Conservation (phyloP, 2,329 filamentous ascomycete genomes). For the Diaporthe batatas region DNA sequence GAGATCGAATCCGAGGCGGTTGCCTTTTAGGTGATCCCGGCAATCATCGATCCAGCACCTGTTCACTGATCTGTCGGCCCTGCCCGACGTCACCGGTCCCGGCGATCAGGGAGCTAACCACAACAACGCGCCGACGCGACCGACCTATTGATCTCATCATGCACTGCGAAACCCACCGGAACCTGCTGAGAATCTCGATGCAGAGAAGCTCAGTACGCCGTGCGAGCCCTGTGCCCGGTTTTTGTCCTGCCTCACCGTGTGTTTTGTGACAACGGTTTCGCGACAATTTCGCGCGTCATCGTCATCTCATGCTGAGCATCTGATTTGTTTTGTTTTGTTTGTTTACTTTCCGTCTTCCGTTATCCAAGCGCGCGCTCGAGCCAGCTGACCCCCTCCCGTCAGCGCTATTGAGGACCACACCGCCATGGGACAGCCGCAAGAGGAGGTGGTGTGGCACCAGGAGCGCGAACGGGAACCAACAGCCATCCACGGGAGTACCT, state of each 20-base stretch:
- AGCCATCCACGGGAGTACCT: conserved; percentile 25
- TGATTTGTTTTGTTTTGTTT: conserved; percentile 35
- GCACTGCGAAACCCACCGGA: conserved; percentile 10
- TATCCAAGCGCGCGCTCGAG: conserved; percentile 8
- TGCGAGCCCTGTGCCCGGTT: conserved; percentile 29
- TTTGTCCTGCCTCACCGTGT: conserved; percentile 20
- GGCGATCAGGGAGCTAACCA: conserved; percentile 36
- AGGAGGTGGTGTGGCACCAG: conserved; percentile 4
- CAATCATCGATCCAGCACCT: conserved; percentile 36
- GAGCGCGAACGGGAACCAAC: conserved; percentile 13
- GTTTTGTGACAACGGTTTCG: neutral
- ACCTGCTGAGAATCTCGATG: conserved; percentile 35
- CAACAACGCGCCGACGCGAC: conserved; percentile 40
- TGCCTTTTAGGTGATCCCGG: conserved; percentile 11
- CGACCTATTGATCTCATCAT: conserved; percentile 26
- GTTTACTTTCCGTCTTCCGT: conserved; percentile 39
- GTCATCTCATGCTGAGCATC: conserved; percentile 16
- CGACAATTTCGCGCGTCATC: conserved; percentile 6
- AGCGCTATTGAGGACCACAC: conserved; percentile 32
- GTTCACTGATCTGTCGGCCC: conserved; percentile 38
- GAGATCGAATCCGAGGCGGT: neutral
- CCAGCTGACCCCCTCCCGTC: conserved; percentile 21
- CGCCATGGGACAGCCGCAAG: conserved; percentile 13
- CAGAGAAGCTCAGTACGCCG: neutral
- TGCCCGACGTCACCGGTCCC: conserved; percentile 37